These are phyloP conservation scores for Xerocomus brunneocitrinus DNA, from an alignment of 768 basidiomycete genomes.

Conservation along the genomic window DNA sequence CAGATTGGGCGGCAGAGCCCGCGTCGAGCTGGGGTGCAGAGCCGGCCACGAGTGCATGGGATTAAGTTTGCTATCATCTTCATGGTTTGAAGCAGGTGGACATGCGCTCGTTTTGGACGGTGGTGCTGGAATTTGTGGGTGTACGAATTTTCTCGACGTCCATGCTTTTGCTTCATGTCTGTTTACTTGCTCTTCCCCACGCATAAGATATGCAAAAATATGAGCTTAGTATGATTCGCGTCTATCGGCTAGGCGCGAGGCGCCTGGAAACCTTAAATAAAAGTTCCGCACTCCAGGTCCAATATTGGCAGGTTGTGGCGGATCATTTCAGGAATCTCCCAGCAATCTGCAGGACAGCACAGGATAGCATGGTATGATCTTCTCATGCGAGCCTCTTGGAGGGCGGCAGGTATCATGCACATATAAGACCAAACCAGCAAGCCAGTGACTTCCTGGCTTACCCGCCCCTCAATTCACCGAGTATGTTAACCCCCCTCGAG, in stretches of 20 bases:
- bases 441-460: neutral
- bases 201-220: constrained; percentile 19
- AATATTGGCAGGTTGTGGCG: too few species aligned
- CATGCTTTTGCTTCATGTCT: constrained; percentile 10
- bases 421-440: neutral
- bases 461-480: neutral
- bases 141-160: constrained; percentile 16
- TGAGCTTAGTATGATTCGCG: neutral
- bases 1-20: constrained; percentile 90
- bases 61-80: constrained; percentile 12
- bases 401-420: neutral
- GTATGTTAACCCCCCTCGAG: neutral
- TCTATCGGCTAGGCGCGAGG: too few species aligned
- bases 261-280: too few species aligned
- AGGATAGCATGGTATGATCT: neutral
- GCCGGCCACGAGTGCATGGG: constrained; percentile 26
- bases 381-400: neutral
- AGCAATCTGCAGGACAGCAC: too few species aligned
- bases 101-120: neutral
- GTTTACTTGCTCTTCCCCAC: constrained; percentile 9
- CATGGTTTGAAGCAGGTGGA: constrained; percentile 2
- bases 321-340: too few species aligned
- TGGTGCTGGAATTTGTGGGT: constrained; percentile 6
- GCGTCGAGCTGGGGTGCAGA: constrained; percentile 35
- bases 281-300: too few species aligned